Base-by-base conservation (phyloP, 2,329 filamentous ascomycete species). In the Botrytis deweyae region DNA sequence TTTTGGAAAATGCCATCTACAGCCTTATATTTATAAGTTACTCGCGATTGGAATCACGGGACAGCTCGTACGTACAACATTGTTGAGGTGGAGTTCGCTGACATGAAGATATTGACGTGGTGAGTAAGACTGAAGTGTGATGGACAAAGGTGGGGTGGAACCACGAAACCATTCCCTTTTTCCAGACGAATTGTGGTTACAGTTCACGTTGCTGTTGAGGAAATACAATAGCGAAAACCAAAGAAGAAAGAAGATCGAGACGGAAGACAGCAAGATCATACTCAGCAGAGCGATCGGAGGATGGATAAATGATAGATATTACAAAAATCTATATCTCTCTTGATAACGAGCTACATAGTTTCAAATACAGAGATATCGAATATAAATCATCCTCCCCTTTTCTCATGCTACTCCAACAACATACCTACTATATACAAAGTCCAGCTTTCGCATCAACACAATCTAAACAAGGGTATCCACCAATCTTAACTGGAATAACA, bases 401-500 rank as follows among this genome's bases (percentile, higher is more conserved):
- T 46, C 62, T n/a, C 1, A 65, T 4, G 10, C n/a, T 14, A 20
- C 18, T 65, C 18, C 18, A 12, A 33, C 1, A 20, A 7, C 5
- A 55, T 58, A 6, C 5, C 40, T 58, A 6, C 44, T 72, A 55
- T 72, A 52, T 44, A 42, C 61, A 65, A 59, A 36, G 40, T 20
- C 18, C 46, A 64, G 18, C 40, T 64, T 52, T 29, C 59, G 14
- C 55, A 38, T 16, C 22, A 18, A 4, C 36, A 62, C 4, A 18
- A 62, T 16, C 14, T 38, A 3, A 55, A 16, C 4, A 55, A 67
- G 9, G 18, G n/a, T n/a, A 55, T 55, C 65, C 65, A 25, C 16
- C 3, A 40, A 25, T 10, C 20, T 62, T 8, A 68, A 49, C 55
- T 20, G 14, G 29, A 20, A 61, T 69, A 84, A 75, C 84, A 85